Base-by-base conservation (phyloP, 2,329 filamentous ascomycete species). In the Microdochium paspali region DNA sequence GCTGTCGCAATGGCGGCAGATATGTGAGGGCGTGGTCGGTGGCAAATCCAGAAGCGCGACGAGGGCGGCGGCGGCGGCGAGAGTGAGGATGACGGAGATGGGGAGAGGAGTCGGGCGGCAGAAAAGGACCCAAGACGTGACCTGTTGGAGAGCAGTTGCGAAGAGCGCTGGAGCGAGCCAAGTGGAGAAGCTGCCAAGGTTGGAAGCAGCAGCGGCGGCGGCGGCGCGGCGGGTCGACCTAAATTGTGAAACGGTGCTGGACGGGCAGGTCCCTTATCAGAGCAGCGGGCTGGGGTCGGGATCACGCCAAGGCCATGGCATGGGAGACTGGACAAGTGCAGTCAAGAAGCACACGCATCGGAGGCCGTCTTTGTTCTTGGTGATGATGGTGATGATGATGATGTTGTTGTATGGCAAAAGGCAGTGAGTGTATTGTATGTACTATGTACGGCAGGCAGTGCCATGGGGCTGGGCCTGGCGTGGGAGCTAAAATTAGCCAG, bases 401-500 rank as follows among this genome's bases (percentile, higher is more conserved):
- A n/a, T n/a, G n/a, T n/a, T n/a, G n/a, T n/a, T n/a, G n/a, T n/a
- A n/a, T n/a, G n/a, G n/a, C n/a, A n/a, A n/a, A n/a, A 15, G 18
- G 31, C 5, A 4, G 31, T 12, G 6, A 35, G 31, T 35, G 31
- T 12, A 35, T 4, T 35, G 13, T 35, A 4, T 35, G 13, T 21
- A 18, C n/a, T 21, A 21, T 12, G 15, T 12, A 21, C n/a, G 42
- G 42, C 23, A 26, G 9, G 56, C 48, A 48, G 60, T 61, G 58
- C 60, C 58, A 66, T 70, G 70, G 69, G 70, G 71, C 68, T 72
- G 69, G 68, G 72, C 68, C 68, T 70, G 67, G 67, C 64, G 67
- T 68, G 64, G 66, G 59, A 73, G 66, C 71, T 73, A 74, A 73
- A 71, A 70, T 72, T 73, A 74, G 71, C 69, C 54, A 57, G 58